Percentiles rank a stretch among this genome's conserved stretches.
Evolutionary conservation across 768 basidiomycete genomes (phyloP).

Genomic region (Multifurca ochricompacta): DNA sequence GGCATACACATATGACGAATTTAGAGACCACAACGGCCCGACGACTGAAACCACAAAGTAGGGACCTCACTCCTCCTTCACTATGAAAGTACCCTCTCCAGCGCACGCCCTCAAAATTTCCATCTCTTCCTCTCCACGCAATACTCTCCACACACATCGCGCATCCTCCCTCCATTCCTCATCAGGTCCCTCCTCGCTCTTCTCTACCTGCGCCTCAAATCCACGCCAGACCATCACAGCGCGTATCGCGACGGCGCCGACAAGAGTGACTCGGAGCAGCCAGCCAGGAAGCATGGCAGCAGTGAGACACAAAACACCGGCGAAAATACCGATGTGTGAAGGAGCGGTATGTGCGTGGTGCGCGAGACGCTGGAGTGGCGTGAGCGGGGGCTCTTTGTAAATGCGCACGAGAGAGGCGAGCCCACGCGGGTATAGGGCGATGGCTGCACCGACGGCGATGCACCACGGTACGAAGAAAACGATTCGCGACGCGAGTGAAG

Average conservation of each 20-base stretch:
- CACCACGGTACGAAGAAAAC: conserved; percentile 18
- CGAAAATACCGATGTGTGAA: conserved; percentile 15
- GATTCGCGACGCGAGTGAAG: conserved; percentile 1
- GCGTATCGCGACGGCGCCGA: background rate
- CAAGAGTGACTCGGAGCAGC: background rate
- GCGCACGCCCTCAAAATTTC: conserved; percentile 6
- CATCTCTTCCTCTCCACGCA: conserved; percentile 14
- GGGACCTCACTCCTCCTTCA: conserved; percentile 7
- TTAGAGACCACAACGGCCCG: background rate
- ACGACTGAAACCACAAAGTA: background rate
- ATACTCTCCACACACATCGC: conserved; percentile 16
- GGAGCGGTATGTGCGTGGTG: conserved; percentile 18
- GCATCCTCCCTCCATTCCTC: conserved; percentile 14
- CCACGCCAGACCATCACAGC: conserved; percentile 4
- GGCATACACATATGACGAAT: background rate
- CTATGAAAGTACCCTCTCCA: background rate
- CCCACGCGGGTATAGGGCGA: conserved; percentile 8
- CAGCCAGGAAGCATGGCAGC: background rate
- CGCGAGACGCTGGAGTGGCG: conserved; percentile 18
- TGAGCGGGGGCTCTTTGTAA: background rate
- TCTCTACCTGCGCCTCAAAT: background rate
- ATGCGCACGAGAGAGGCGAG: conserved; percentile 7
- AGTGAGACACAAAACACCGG: background rate
- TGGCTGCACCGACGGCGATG: conserved; percentile 14
- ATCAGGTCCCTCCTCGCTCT: background rate